phyloP scores from a whole-genome alignment of 2,329 filamentous ascomycete genomes.

The Knoxdaviesia proteae region DNA sequence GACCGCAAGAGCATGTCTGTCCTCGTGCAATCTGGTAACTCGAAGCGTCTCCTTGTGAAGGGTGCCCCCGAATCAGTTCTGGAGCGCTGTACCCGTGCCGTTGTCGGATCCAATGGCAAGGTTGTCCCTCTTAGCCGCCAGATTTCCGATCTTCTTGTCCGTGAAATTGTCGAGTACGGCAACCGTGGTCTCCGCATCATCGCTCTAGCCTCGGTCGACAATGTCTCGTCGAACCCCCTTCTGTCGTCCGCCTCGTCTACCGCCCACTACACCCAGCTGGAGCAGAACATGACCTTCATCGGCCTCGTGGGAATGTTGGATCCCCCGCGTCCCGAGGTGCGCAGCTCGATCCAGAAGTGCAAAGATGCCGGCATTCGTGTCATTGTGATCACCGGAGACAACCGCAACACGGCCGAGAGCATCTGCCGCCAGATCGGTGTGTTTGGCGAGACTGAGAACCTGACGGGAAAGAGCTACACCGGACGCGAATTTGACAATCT shows the following conservation, averaged over 20 bases:
- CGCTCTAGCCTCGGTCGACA: constrained; percentile 67
- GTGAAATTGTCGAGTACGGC: constrained; percentile 75
- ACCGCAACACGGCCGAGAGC: constrained; percentile 90
- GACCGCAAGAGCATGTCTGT: constrained; percentile 99
- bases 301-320: constrained; percentile 94
- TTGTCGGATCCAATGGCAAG: constrained; percentile 62
- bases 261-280: constrained; percentile 64
- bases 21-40: constrained; percentile 47
- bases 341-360: constrained; percentile 69
- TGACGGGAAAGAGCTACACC: constrained; percentile 83
- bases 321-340: constrained; percentile 81
- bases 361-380: constrained; percentile 86
- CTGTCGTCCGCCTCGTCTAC: constrained; percentile 60
- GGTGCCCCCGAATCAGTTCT: constrained; percentile 89
- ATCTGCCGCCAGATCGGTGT: constrained; percentile 96
- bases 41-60: constrained; percentile 79
- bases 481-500: constrained; percentile 86
- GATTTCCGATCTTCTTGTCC: constrained; percentile 47
- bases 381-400: constrained; percentile 95
- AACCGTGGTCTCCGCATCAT: constrained; percentile 88
- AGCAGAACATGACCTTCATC: constrained; percentile 85
- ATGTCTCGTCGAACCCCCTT: constrained; percentile 50
- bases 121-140: constrained; percentile 51
- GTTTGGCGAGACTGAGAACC: constrained; percentile 62
- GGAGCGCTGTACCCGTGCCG: constrained; percentile 67